phyloP scores from a whole-genome alignment of 179 eudicot species.

The Silene vulgaris region DNA sequence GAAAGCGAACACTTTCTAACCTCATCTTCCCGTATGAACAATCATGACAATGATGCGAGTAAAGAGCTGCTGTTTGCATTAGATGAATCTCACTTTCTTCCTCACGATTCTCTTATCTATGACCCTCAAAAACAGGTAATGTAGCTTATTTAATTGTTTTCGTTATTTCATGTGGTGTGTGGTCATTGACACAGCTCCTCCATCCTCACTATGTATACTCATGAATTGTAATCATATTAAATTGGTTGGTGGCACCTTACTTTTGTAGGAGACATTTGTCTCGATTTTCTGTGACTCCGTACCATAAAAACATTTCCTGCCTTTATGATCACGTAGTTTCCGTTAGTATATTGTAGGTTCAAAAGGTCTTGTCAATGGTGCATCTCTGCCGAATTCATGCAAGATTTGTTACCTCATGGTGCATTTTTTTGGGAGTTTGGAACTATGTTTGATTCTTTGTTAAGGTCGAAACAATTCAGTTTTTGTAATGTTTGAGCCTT shows the following conservation, averaged over 20 bases:
- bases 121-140: constrained; percentile 28
- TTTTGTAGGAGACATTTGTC: constrained; percentile 1
- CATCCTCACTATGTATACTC: neutral
- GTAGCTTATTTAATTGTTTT: constrained; percentile 13
- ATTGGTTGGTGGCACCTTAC: neutral
- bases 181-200: constrained; percentile 5
- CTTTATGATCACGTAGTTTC: neutral
- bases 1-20: constrained; percentile 23
- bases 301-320: neutral
- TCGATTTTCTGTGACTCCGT: neutral
- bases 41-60: constrained; percentile 25
- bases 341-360: neutral
- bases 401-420: neutral
- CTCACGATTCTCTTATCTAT: constrained; percentile 15
- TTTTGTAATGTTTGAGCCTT: neutral
- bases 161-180: neutral
- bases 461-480: neutral
- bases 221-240: neutral
- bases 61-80: constrained; percentile 27
- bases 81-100: constrained; percentile 24
- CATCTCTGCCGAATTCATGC: neutral
- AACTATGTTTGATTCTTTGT: too few species aligned
- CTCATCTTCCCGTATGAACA: constrained; percentile 21
- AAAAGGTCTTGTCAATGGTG: neutral
- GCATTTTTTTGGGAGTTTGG: neutral